Evolutionary conservation across 2,329 filamentous ascomycete species (phyloP).

Genomic region (Graphiopsis chlorocephala): DNA sequence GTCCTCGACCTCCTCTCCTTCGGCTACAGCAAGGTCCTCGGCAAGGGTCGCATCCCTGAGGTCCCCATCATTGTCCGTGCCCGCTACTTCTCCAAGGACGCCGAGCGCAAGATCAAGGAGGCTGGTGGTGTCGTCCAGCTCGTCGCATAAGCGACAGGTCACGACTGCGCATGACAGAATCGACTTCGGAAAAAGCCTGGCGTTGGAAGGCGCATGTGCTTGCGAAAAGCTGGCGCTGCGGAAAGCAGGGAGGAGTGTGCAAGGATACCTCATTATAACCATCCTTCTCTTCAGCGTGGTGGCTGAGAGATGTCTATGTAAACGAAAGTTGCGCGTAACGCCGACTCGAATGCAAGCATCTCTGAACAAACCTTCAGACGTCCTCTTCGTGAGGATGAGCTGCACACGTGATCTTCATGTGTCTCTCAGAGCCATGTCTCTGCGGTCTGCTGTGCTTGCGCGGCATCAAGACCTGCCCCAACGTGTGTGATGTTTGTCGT

Average conservation of each 20-base stretch:
- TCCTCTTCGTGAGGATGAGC: slow-evolving; percentile 20
- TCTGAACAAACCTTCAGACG: slow-evolving; percentile 51
- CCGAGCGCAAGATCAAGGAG: slow-evolving; percentile 98
- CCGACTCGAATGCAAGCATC: slow-evolving; percentile 41
- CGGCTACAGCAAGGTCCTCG: slow-evolving; percentile 98
- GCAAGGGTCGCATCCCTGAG: slow-evolving; percentile 93
- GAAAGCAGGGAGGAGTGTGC: slow-evolving; percentile 15
- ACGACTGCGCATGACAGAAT: slow-evolving; percentile 6
- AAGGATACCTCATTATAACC: slow-evolving; percentile 16
- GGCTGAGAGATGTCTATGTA: slow-evolving; percentile 49
- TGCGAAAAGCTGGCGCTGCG: slow-evolving; percentile 10
- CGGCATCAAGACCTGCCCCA: background rate
- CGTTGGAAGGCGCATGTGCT: slow-evolving; percentile 14
- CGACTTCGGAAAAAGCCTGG: slow-evolving; percentile 5
- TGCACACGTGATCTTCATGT: slow-evolving; percentile 4
- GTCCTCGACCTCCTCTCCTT: slow-evolving; percentile 96
- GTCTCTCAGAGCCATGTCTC: background rate
- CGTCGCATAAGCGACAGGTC: slow-evolving; percentile 66
- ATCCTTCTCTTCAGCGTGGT: slow-evolving; percentile 45
- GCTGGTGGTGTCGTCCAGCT: slow-evolving; percentile 95
- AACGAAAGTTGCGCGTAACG: slow-evolving; percentile 36
- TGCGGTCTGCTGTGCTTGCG: background rate
- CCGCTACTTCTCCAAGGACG: slow-evolving; percentile 91
- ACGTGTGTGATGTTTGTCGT: background rate
- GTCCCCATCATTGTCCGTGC: slow-evolving; percentile 93